Conservation (phyloP, 495 filamentous ascomycete genomes). For the Aspergillus ostianus region DNA sequence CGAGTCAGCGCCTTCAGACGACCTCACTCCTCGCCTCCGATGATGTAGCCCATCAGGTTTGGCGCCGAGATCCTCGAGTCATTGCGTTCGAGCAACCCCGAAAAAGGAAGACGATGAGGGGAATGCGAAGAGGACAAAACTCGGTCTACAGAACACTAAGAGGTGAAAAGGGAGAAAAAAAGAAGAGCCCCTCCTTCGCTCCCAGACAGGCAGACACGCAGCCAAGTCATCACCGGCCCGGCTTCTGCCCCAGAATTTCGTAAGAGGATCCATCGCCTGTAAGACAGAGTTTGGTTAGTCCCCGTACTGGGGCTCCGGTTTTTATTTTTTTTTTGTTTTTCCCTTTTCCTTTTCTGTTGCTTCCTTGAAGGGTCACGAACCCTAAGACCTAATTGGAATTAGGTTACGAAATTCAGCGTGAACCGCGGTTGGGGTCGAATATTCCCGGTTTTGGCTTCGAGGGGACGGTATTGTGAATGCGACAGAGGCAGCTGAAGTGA, state of each 20-base stretch:
- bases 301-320: conserved; percentile 8
- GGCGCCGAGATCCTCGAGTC: neutral
- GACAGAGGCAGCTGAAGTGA: neutral
- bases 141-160: neutral
- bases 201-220: neutral
- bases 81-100: neutral
- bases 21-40: neutral
- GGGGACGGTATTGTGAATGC: neutral
- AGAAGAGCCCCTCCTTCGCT: conserved; percentile 6
- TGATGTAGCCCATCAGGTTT: neutral
- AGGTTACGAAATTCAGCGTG: conserved; percentile 7
- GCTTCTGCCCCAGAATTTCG: conserved; percentile 20
- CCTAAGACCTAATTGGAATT: conserved; percentile 2
- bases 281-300: conserved; percentile 14
- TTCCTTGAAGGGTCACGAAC: neutral
- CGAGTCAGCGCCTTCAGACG: neutral
- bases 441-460: neutral
- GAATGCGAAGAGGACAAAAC: neutral
- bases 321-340: conserved; percentile 2
- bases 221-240: conserved; percentile 12
- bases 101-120: neutral
- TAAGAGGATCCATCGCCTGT: conserved; percentile 20
- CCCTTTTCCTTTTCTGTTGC: neutral
- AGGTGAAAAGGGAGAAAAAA: neutral
- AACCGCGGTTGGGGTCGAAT: conserved; percentile 9